Base-by-base conservation (phyloP, 106 monocot species). In the Chionographis japonica region DNA sequence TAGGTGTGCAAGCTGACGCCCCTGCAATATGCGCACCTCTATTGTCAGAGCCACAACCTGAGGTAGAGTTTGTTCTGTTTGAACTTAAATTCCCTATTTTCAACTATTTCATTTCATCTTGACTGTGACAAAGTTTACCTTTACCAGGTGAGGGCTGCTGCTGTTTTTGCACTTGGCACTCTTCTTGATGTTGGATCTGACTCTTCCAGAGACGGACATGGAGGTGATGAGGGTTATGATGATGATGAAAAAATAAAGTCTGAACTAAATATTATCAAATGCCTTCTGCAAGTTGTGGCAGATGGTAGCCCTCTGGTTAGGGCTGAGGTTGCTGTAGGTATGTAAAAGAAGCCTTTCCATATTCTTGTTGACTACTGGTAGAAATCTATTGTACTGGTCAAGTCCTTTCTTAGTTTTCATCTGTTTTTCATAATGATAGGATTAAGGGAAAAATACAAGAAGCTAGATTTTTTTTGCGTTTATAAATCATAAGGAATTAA, bases 241-340 rank as follows among this genome's bases (percentile, higher is more conserved):
- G 88, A 82, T 80, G 95, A 92, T 77, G 91, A 92, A 74, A 86
- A 92, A 76, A 58, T 66, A n/a, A 95, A 84, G 68, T 78, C 84
- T 68, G 95, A 95, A 35, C 57, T 92, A 27, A 69, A 68, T 69
- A 86, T 95, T 64, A 77, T 86, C 38, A 81, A 78, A 61, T 84
- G 69, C 50, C 72, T 95, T 55, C 72, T 95, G n/a, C 86, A 84
- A 73, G 74, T 74, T 73, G 78, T 71, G 81, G 73, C 71, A 35
- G 95, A 95, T 84, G 91, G 95, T 63, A 95, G 91, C 67, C 89
- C 95, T 39, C 79, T 95, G 18, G 95, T 95, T 75, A 80, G 95
- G 58, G 86, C 86, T 80, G 95, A 95, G 78, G 80, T 95, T 76
- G 84, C 82, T 68, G 77, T 79, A 68, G 95, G 95, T 95, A 86